Evolutionary conservation across 2,329 filamentous ascomycete genomes (phyloP), one percentile per base, ranked within the genome.

Genomic region (Ophiosphaerella herpotricha): DNA sequence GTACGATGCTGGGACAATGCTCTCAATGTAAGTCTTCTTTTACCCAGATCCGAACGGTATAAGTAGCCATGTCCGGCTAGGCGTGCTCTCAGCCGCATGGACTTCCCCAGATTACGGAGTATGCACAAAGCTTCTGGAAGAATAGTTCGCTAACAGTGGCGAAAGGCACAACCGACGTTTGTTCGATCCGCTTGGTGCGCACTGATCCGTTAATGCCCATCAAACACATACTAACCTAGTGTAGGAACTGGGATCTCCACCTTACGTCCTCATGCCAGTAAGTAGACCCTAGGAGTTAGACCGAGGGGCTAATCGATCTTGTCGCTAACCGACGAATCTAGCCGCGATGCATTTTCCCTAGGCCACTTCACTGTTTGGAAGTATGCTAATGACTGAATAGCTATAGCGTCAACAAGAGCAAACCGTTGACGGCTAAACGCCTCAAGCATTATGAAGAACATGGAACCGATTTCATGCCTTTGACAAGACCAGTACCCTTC

Each of bases 231-330:
- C 53, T 54, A 43, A 53, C 46, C 11, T 24, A 2, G 32, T 63
- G 67, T 73, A 87, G 78, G 80, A 88, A 88, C 60, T 87, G 84
- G 83, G 85, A 82, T 13, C 69, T 88, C 16, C 85, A 87, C 60
- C 84, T 88, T 3, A 88, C 85, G 0, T 82, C 78, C 6, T 83
- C 79, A 0, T 85, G 81, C 48, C 85, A 87, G 64, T 65, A 58
- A 50, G 65, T 52, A 32, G 12, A 21, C 29, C 48, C 41, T 33
- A 16, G 11, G 12, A 42, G 11, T n/a, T 14, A 7, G 24, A 37
- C 6, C 23, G 37, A 21, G 18, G 12, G 13, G 29, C 21, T 44
- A 41, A 39, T 26, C 36, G 23, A 35, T 26, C 1, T 33, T n/a
- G 11, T 32, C 13, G 48, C 58, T 62, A 57, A 62, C 39, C 9